phyloP scores from a whole-genome alignment of 768 basidiomycete species.

The Suillus sp. region DNA sequence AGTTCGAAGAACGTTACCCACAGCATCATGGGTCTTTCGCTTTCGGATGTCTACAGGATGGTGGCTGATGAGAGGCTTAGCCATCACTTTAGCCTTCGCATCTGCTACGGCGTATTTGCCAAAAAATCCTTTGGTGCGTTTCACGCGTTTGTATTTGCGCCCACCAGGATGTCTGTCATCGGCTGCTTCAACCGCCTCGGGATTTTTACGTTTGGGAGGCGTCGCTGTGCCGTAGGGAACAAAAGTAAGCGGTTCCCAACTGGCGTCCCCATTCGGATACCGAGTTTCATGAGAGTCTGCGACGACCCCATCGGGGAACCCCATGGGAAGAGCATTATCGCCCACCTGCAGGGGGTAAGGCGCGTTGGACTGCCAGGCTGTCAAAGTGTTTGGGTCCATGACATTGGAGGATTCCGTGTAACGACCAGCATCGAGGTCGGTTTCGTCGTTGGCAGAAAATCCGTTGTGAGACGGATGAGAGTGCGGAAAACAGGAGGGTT shows the following conservation, averaged over 20 bases:
- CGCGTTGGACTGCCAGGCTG: too few relatives aligned
- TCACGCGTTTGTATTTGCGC: not conserved
- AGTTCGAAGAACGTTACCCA: not conserved
- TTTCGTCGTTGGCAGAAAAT: too few relatives aligned
- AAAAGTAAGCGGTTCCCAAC: too few relatives aligned
- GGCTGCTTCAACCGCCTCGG: not conserved
- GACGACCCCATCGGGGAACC: not conserved
- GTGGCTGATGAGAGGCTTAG: not conserved
- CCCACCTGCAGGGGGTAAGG: too few relatives aligned
- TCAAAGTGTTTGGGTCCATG: too few relatives aligned
- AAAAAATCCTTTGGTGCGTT: not conserved
- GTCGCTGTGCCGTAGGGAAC: too few relatives aligned
- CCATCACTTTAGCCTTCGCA: not conserved
- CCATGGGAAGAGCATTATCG: not conserved
- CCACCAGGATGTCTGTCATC: not conserved
- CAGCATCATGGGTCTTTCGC: not conserved
- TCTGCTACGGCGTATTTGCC: not conserved
- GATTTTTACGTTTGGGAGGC: not conserved
- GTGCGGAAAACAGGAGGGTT: too few relatives aligned
- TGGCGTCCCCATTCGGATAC: too few relatives aligned
- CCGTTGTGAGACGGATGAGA: too few relatives aligned
- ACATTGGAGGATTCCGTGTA: too few relatives aligned
- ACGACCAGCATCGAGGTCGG: too few relatives aligned
- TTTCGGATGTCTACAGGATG: not conserved
- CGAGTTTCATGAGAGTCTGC: too few relatives aligned